Base-by-base conservation (phyloP, 352 stramenopile species). In the Phytophthora cactorum region DNA sequence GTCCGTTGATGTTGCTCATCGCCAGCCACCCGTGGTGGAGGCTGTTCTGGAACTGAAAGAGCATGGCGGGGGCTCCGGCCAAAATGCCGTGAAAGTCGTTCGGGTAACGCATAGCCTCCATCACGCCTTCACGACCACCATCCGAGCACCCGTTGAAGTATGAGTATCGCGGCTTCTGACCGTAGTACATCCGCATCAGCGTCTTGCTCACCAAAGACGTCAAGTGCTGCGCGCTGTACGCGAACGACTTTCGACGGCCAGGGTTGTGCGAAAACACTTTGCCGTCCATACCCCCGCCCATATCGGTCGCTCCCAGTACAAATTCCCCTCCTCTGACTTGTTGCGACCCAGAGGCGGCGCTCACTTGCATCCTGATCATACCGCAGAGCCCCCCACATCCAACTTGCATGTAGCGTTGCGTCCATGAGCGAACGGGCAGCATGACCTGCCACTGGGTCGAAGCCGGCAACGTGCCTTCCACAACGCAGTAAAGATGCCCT, bases 81-180 rank as follows among this genome's bases (percentile, higher is more conserved):
- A 81, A 47, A 43, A 81, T 75, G 22, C 73, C 73, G 27, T 81
- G 56, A 25, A 78, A 78, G 54, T 81, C 73, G 22, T 68, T 66
- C 12, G 73, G 73, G 55, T 72, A 81, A 0, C 72, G 68, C 10
- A 80, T 32, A 4, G 69, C 69, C 34, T 81, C 73, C 73, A 81
- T 81, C 2, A 81, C 69, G 9, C 52, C 73, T 53, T 78, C 69
- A 12, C 69, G 73, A n/a, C 73, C 65, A n/a, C 73, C 66, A 28
- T 81, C 73, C 3, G 73, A 81, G 46, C 69, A 81, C 34, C 73
- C 69, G 22, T 75, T 81, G 53, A 82, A 82, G 68, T 80, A 80
- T 27, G 75, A 78, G 31, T 78, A 80, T 43, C 27, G 39, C 17
- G 59, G 59, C 8, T 61, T 59, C 54, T 80, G 68, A 10, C 68